Conservation (phyloP, 2,329 filamentous ascomycete species). For the Aphanocladium album region DNA sequence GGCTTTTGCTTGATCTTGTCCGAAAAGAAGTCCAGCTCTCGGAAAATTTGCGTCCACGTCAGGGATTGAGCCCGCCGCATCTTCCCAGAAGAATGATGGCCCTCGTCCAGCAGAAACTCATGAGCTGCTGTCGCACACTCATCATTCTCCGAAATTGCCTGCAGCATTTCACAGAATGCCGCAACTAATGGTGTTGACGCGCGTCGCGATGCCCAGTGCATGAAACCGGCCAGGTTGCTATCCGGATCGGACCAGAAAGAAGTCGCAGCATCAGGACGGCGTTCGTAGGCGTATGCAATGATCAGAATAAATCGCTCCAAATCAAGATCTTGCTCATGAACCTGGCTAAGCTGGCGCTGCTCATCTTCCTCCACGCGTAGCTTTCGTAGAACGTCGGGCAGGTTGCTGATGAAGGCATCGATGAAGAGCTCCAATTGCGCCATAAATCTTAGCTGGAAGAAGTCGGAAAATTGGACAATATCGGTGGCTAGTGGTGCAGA, state of each 20-base stretch:
- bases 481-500: constrained; percentile 65
- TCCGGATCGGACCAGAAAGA: constrained; percentile 92
- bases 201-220: constrained; percentile 93
- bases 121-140: constrained; percentile 82
- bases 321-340: constrained; percentile 63
- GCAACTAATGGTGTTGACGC: constrained; percentile 95
- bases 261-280: constrained; percentile 74
- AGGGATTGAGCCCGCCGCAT: constrained; percentile 78
- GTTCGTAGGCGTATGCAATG: constrained; percentile 86
- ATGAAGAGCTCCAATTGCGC: constrained; percentile 80
- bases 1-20: constrained; percentile 72
- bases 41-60: constrained; percentile 90
- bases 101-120: constrained; percentile 83
- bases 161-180: constrained; percentile 94
- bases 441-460: constrained; percentile 70
- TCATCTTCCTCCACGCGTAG: constrained; percentile 87
- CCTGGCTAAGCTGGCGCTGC: constrained; percentile 64
- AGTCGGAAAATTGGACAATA: constrained; percentile 60
- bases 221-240: constrained; percentile 87
- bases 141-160: constrained; percentile 77
- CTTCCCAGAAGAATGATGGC: constrained; percentile 66
- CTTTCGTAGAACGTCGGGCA: constrained; percentile 84
- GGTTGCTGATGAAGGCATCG: constrained; percentile 89
- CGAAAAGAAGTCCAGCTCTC: constrained; percentile 80
- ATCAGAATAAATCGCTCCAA: constrained; percentile 89